These are phyloP conservation scores for Chrysoporthe deuterocubensis DNA, from an alignment of 2,329 filamentous ascomycete species.

Conservation along the genomic window DNA sequence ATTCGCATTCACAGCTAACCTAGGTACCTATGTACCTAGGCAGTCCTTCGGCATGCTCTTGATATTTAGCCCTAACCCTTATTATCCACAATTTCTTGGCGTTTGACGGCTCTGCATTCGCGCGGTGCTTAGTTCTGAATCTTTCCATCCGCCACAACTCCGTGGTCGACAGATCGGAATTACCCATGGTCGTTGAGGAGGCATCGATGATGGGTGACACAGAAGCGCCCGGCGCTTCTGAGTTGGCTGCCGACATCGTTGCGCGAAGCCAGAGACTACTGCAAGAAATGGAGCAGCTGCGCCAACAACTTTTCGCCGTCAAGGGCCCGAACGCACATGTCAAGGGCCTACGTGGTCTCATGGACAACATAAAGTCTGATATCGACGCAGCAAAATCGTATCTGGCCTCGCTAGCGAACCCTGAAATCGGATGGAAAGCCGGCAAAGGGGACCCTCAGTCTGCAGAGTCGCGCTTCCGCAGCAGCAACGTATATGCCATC, in stretches of 20 bases:
- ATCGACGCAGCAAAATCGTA: constrained; percentile 8
- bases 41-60: too few relatives aligned
- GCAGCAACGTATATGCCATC: constrained; percentile 25
- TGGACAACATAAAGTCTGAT: constrained; percentile 18
- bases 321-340: constrained; percentile 18
- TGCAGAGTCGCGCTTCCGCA: constrained; percentile 24
- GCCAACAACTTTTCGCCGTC: constrained; percentile 13
- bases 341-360: constrained; percentile 17
- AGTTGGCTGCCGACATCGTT: constrained; percentile 23
- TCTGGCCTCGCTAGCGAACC: background rate
- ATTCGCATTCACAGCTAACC: too few relatives aligned
- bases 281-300: constrained; percentile 23
- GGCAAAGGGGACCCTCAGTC: constrained; percentile 1
- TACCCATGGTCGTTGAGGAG: background rate
- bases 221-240: background rate
- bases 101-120: background rate
- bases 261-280: constrained; percentile 20
- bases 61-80: background rate
- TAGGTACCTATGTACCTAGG: too few relatives aligned
- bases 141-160: background rate
- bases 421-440: background rate
- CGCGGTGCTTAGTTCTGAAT: background rate
- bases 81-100: background rate
- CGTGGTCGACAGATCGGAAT: background rate
- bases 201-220: background rate